Evolutionary conservation across 2,329 filamentous ascomycete genomes (phyloP), one percentile per base, ranked within the genome.

Genomic region (Cercospora sp.): DNA sequence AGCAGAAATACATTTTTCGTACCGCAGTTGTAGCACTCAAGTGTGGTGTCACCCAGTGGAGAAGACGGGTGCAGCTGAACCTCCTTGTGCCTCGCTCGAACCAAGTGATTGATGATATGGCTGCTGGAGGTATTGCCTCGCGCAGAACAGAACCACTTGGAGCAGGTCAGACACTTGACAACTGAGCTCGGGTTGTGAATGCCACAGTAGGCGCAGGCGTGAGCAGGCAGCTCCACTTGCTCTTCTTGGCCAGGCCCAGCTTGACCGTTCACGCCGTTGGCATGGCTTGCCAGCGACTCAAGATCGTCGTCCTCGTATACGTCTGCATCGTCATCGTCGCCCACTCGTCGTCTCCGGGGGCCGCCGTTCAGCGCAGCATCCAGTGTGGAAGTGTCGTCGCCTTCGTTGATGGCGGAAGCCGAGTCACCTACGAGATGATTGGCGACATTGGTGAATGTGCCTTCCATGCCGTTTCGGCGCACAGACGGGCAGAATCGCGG

Each of bases 1-100:
- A 99, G 89, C 39, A 98, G 85, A 75, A 99, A 99, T 60, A 97
- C 94, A 79, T 99, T 99, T 83, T 97, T 98, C n/a, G 93, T 97
- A 58, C 94, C 95, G 80, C 95, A 99, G 82, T 97, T 98, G 84
- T 99, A 99, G 83, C 95, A 99, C 83, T 99, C 95, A 70, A 99
- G 87, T 42, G 96, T 92, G 0, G 95, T 99, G 78, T 99, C 96
- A 71, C 95, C 95, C 10, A 99, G 89, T 7, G 93, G 90, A 18
- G 95, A 98, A 73, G 90, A 89, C 7, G 95, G 94, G 79, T 99
- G 95, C 65, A 99, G 88, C 80, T 97, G 94, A 63, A 99, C 95
- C 83, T 99, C 96, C 85, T 98, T 99, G 84, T 99, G 95, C 71
- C 95, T 91, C 72, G 96, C 94, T 76, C 96, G 91, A 69, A 99